Evolutionary conservation across 2,329 filamentous ascomycete genomes (phyloP).

Genomic region (Pseudopithomyces chartarum): DNA sequence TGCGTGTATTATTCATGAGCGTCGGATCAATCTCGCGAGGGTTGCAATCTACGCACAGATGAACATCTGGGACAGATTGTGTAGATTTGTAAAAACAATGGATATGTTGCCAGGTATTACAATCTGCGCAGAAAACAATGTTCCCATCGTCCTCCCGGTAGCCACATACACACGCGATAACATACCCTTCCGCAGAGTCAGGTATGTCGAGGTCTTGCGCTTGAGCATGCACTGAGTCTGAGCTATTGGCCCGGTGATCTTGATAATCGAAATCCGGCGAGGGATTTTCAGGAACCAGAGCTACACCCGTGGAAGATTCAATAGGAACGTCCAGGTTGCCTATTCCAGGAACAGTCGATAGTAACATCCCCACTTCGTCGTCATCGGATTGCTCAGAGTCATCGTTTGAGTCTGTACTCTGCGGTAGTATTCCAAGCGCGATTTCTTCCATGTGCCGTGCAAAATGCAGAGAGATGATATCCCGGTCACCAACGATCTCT

Average conservation of each 20-base stretch:
- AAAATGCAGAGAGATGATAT: slow-evolving; percentile 9
- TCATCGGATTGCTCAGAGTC: neutral
- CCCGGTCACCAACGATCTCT: neutral
- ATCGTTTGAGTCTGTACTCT: slow-evolving; percentile 6
- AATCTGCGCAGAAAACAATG: slow-evolving; percentile 93
- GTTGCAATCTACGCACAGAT: slow-evolving; percentile 88
- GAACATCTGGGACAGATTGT: slow-evolving; percentile 72
- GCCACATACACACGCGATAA: slow-evolving; percentile 96
- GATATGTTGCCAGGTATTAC: slow-evolving; percentile 98
- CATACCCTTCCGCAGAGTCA: slow-evolving; percentile 58
- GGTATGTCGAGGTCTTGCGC: neutral
- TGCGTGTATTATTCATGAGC: too few species aligned
- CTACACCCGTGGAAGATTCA: too few species aligned
- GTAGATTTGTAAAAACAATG: slow-evolving; percentile 88
- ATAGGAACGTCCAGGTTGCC: neutral
- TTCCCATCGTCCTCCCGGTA: slow-evolving; percentile 95
- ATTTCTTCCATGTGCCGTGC: slow-evolving; percentile 16
- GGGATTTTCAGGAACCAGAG: too few species aligned
- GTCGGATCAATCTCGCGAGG: slow-evolving; percentile 58
- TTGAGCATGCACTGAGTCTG: too few species aligned
- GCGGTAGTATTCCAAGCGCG: slow-evolving; percentile 10
- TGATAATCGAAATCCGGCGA: too few species aligned
- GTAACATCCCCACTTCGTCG: neutral
- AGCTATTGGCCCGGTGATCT: too few species aligned
- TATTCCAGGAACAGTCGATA: neutral